Evolutionary conservation across 805 yeast genomes (phyloP).

Genomic region (Yamadazyma paraphyllophila): DNA sequence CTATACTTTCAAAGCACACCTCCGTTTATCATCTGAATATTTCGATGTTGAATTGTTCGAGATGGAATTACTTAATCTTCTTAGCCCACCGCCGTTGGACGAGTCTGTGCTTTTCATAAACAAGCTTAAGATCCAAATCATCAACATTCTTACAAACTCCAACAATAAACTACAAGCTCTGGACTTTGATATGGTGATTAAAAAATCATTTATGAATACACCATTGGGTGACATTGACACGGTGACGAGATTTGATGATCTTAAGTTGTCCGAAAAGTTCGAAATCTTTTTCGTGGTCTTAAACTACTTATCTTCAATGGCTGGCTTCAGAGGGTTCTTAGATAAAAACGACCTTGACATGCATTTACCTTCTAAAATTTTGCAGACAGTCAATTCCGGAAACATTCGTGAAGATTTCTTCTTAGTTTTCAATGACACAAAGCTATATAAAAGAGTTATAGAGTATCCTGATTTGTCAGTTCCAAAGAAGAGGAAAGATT

Average conservation of each 20-base stretch:
- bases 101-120: slow-evolving; percentile 37
- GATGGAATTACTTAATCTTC: slow-evolving; percentile 50
- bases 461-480: slow-evolving; percentile 25
- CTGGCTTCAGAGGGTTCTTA: slow-evolving; percentile 46
- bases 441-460: slow-evolving; percentile 45
- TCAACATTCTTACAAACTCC: slow-evolving; percentile 40
- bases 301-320: slow-evolving; percentile 39
- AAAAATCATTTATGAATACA: slow-evolving; percentile 9
- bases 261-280: slow-evolving; percentile 47
- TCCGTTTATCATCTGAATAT: slow-evolving; percentile 49
- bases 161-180: slow-evolving; percentile 6
- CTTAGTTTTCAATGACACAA: slow-evolving; percentile 47
- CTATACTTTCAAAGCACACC: slow-evolving; percentile 48
- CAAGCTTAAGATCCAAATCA: slow-evolving; percentile 42
- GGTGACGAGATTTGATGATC: slow-evolving; percentile 34
- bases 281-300: slow-evolving; percentile 48
- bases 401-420: slow-evolving; percentile 27
- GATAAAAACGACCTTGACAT: slow-evolving; percentile 36
- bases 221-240: slow-evolving; percentile 15
- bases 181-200: slow-evolving; percentile 13
- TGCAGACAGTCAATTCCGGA: slow-evolving; percentile 9
- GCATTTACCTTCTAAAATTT: slow-evolving; percentile 4
- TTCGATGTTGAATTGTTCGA: slow-evolving; percentile 62
- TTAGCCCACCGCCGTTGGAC: slow-evolving; percentile 32
- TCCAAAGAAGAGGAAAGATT: slow-evolving; percentile 34